Percentiles rank a stretch among this genome's conserved stretches.
phyloP scores from a whole-genome alignment of 2,329 filamentous ascomycete genomes.

The Penicillium verrucosum region DNA sequence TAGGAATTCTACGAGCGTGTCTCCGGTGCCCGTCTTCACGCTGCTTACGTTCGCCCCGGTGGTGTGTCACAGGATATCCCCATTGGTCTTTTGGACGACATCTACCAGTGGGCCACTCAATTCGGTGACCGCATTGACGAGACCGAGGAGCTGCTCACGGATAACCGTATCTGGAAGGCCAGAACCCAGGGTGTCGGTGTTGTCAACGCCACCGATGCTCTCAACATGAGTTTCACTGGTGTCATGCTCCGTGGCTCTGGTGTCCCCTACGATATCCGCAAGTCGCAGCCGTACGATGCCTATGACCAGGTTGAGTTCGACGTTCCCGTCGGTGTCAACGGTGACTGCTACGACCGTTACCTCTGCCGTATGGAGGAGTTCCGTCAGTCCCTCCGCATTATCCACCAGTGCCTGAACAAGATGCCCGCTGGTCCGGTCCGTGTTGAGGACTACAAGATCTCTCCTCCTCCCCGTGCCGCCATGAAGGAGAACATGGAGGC shows the following conservation, averaged over 20 bases:
- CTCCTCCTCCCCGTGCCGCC: conserved; percentile 87
- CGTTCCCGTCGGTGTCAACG: conserved; percentile 91
- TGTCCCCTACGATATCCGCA: conserved; percentile 93
- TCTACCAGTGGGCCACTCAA: conserved; percentile 99
- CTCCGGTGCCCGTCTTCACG: conserved; percentile 93
- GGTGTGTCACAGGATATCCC: conserved; percentile 96
- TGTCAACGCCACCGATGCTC: conserved; percentile 84
- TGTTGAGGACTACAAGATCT: conserved; percentile 98
- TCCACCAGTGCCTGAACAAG: conserved; percentile 98
- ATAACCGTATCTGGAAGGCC: conserved; percentile 99
- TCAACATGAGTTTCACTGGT: conserved; percentile 94
- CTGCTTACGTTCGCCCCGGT: conserved; percentile 93
- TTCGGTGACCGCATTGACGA: conserved; percentile 98
- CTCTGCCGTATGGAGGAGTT: conserved; percentile 99
- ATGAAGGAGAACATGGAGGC: conserved; percentile 99
- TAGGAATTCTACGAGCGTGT: conserved; percentile 99
- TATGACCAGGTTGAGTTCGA: conserved; percentile 99
- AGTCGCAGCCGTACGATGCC: conserved; percentile 94
- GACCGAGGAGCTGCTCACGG: conserved; percentile 96
- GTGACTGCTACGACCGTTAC: conserved; percentile 99
- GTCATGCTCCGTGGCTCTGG: conserved; percentile 98
- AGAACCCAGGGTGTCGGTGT: conserved; percentile 89
- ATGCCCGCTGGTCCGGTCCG: conserved; percentile 94
- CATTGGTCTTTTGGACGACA: conserved; percentile 90
- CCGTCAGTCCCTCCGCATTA: conserved; percentile 95